Evolutionary conservation across 2,329 filamentous ascomycete genomes (phyloP), one percentile per base, ranked within the genome.

Genomic region (Aspergillus viridinutans): DNA sequence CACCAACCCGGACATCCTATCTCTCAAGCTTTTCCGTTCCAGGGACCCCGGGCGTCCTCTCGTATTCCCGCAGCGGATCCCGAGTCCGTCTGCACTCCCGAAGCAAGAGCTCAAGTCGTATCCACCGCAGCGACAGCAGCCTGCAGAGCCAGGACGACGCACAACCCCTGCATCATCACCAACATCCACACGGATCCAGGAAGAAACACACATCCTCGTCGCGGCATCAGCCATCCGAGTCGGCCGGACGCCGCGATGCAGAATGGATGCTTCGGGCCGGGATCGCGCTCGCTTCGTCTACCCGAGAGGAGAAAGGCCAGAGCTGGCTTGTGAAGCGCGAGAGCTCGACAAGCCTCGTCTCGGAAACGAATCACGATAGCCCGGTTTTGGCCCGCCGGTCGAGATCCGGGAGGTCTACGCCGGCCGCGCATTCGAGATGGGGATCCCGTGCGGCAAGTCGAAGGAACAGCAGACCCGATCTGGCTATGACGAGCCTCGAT

Each of bases 201-300:
- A 47, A 47, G 21, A 23, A 20, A 10, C n/a, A 23, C 43, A 17
- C 43, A 21, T 4, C 43, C 4, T 28, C 50, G 4, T 49, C 40
- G 23, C 57, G 55, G 28, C 55, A 56, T 29, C 57, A 51, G 8
- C 32, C 50, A 9, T 35, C 58, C 45, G 55, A 52, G 14, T 28
- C 57, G 4, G 32, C 32, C 49, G 32, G 47, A 56, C 63, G 49
- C 6, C 55, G 64, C 8, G 76, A 81, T 52, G 77, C 83, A 51
- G 81, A 83, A 67, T 87, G 84, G 84, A 74, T 86, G 54, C 78
- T 84, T 48, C 81, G 84, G 53, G 81, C 84, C 0, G 83, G 83
- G 2, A 76, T 83, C 7, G 79, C 80, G 0, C 80, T 86, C 4
- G 80, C 83, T 2, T 80, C 81, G 4, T 78, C 83, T 21, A 80